Conservation (phyloP, 2,329 filamentous ascomycete genomes). For the Nemania abortiva region DNA sequence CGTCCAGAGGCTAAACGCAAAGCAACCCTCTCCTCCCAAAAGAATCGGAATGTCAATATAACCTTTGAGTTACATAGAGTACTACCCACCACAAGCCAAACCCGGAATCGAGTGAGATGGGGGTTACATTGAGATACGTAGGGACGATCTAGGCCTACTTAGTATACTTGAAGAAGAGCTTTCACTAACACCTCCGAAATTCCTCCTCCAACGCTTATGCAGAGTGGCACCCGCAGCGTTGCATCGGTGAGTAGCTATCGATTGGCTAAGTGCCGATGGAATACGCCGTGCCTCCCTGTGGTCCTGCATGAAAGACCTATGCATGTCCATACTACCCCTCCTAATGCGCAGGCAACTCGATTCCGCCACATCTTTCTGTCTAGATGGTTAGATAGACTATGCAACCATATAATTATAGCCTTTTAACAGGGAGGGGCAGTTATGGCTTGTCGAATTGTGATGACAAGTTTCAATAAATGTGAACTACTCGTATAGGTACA, state of each 20-base stretch:
- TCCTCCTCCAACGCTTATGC: neutral
- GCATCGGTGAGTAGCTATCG: neutral
- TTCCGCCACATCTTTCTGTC: neutral
- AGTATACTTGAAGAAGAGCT: neutral
- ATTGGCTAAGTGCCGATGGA: neutral
- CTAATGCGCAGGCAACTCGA: neutral
- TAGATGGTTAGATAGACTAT: neutral
- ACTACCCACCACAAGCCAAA: neutral
- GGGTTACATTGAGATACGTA: neutral
- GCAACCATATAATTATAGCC: neutral
- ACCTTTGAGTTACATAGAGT: neutral
- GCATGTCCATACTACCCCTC: neutral
- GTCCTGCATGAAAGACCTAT: constrained; percentile 1
- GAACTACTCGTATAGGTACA: neutral
- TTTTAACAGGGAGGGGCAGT: neutral
- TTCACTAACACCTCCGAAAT: neutral
- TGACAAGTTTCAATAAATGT: neutral
- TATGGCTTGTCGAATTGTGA: neutral
- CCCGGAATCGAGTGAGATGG: neutral
- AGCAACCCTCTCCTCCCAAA: neutral
- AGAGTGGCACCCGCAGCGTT: neutral
- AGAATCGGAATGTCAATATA: neutral
- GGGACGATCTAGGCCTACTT: neutral
- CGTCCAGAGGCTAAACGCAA: neutral
- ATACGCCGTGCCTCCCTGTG: neutral